Conservation (phyloP, 352 stramenopile genomes). For the Phytophthora uliginosa region DNA sequence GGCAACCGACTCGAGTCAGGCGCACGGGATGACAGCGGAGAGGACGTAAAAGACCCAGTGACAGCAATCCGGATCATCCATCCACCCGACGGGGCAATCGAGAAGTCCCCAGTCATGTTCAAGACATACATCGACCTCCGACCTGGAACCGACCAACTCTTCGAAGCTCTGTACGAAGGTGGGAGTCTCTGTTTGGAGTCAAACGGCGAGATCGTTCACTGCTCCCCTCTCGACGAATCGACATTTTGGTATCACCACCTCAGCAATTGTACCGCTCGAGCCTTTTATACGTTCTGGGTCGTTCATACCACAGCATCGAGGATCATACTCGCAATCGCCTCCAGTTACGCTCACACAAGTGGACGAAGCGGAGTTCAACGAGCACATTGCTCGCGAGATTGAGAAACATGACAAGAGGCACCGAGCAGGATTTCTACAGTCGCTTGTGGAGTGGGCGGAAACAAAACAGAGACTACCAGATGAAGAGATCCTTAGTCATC, state of each 20-base stretch:
- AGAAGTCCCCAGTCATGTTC: slow-evolving; percentile 10
- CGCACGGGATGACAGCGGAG: not conserved
- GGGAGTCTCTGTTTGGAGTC: slow-evolving; percentile 9
- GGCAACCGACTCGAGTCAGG: not conserved
- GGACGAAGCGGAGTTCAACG: not conserved
- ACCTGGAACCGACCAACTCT: not conserved
- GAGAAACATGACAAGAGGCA: not conserved
- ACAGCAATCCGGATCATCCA: slow-evolving; percentile 8
- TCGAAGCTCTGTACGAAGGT: not conserved
- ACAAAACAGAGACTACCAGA: not conserved
- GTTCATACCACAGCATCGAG: not conserved
- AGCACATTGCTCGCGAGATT: not conserved
- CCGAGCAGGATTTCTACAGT: not conserved
- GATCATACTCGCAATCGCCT: not conserved
- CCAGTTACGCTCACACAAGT: not conserved
- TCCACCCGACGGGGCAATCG: slow-evolving; percentile 10
- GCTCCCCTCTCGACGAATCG: not conserved
- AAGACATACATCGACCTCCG: not conserved
- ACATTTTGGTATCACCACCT: slow-evolving; percentile 3
- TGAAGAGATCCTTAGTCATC: not conserved
- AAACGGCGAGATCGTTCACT: slow-evolving; percentile 1
- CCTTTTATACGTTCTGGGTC: not conserved
- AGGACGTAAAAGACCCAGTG: not conserved
- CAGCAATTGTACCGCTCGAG: not conserved
- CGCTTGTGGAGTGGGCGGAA: not conserved